phyloP scores from a whole-genome alignment of 2,329 filamentous ascomycete genomes.

The Tolypocladium sp. region DNA sequence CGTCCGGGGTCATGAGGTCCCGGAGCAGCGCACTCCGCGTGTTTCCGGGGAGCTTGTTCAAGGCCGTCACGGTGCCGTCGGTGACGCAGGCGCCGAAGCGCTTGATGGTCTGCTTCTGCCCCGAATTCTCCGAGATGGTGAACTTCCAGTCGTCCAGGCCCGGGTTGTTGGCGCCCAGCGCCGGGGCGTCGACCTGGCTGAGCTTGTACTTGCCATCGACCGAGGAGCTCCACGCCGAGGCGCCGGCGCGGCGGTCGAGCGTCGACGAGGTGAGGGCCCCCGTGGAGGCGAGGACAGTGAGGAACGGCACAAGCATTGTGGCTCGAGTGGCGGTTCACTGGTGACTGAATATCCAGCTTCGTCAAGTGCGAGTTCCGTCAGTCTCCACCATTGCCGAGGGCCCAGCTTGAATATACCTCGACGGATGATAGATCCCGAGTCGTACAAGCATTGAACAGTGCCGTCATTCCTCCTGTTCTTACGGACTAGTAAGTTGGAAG shows the following conservation, averaged over 20 bases:
- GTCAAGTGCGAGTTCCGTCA: not conserved
- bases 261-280: not conserved
- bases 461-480: too few species aligned
- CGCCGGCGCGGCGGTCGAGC: not conserved
- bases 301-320: not conserved
- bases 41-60: slow-evolving; percentile 21
- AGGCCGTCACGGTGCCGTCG: slow-evolving; percentile 28
- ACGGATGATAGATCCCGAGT: not conserved
- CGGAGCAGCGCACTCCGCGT: slow-evolving; percentile 21
- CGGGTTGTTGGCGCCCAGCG: slow-evolving; percentile 20
- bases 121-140: slow-evolving; percentile 26
- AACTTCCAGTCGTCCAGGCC: slow-evolving; percentile 26
- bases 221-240: slow-evolving; percentile 18
- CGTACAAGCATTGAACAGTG: not conserved
- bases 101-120: slow-evolving; percentile 26
- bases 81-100: slow-evolving; percentile 34
- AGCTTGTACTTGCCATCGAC: slow-evolving; percentile 27
- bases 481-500: too few species aligned
- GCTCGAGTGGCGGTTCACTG: not conserved
- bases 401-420: not conserved
- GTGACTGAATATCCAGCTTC: not conserved
- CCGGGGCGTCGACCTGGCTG: slow-evolving; percentile 20
- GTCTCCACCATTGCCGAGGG: not conserved
- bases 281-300: not conserved
- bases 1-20: slow-evolving; percentile 24